Conservation (phyloP, 202 grass and related monocot species). For the Schoenoplectus triqueter region DNA sequence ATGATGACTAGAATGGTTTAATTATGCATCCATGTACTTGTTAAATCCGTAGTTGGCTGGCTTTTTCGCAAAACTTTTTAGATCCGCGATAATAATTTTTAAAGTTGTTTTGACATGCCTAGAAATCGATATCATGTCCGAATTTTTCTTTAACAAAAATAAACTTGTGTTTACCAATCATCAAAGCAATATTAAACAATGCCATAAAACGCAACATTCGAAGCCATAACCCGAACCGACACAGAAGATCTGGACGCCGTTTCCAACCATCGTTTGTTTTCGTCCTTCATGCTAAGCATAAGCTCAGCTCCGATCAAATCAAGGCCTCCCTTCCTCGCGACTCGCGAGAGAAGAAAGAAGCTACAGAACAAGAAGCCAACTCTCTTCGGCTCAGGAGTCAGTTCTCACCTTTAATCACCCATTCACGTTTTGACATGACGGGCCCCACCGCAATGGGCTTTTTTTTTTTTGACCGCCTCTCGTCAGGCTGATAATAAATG, state of each 20-base stretch:
- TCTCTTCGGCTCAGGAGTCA: too few species aligned
- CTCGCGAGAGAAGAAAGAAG: background rate
- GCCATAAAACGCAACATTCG: background rate
- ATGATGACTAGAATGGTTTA: too few species aligned
- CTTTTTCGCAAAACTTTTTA: too few species aligned
- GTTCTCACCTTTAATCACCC: background rate
- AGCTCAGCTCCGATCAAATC: slow-evolving; percentile 6
- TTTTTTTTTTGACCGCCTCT: background rate
- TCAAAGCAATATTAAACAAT: background rate
- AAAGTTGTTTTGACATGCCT: too few species aligned
- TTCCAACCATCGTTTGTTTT: background rate
- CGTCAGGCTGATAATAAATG: slow-evolving; percentile 19
- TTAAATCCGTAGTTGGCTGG: too few species aligned
- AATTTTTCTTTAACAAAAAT: too few species aligned
- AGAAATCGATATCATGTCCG: too few species aligned
- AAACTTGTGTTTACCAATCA: too few species aligned
- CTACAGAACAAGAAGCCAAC: slow-evolving; percentile 10
- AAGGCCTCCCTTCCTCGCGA: background rate
- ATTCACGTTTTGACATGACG: background rate
- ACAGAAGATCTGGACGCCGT: background rate
- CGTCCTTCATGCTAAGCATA: background rate
- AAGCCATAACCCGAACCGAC: background rate
- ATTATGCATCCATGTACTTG: too few species aligned
- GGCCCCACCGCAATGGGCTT: background rate
- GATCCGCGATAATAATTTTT: too few species aligned